Conservation (phyloP, 2,329 filamentous ascomycete species). For the Scopulariopsis brevicaulis region DNA sequence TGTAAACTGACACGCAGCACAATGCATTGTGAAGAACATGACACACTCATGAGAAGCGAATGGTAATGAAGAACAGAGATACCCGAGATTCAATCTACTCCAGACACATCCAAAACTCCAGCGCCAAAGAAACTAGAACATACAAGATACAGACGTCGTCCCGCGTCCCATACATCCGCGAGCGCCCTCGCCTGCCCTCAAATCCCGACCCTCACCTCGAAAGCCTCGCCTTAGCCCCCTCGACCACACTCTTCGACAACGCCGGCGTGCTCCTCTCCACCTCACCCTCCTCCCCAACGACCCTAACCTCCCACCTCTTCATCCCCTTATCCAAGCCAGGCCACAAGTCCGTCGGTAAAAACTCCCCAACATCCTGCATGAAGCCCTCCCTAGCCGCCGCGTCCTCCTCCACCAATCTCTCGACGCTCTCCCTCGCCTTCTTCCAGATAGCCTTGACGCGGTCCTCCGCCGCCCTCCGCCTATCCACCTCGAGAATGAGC, state of each 20-base stretch:
- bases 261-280: constrained; percentile 2
- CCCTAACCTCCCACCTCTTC: constrained; percentile 36
- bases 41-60: background rate
- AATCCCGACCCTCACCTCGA: background rate
- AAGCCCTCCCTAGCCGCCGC: constrained; percentile 65
- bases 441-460: constrained; percentile 63
- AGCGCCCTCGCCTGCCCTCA: background rate
- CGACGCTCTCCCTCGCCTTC: constrained; percentile 67
- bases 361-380: constrained; percentile 72
- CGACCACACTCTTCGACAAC: background rate
- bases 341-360: constrained; percentile 81
- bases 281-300: constrained; percentile 17
- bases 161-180: background rate
- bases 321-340: constrained; percentile 56
- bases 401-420: constrained; percentile 65
- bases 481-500: constrained; percentile 71
- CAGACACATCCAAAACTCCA: background rate
- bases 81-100: background rate
- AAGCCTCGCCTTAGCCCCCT: constrained; percentile 1
- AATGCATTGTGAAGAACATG: background rate
- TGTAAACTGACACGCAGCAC: background rate
- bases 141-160: background rate
- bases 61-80: background rate
- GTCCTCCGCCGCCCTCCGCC: constrained; percentile 61
- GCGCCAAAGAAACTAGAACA: background rate